phyloP scores from a whole-genome alignment of 164 flowering plant species.

The Stephania cephalantha region DNA sequence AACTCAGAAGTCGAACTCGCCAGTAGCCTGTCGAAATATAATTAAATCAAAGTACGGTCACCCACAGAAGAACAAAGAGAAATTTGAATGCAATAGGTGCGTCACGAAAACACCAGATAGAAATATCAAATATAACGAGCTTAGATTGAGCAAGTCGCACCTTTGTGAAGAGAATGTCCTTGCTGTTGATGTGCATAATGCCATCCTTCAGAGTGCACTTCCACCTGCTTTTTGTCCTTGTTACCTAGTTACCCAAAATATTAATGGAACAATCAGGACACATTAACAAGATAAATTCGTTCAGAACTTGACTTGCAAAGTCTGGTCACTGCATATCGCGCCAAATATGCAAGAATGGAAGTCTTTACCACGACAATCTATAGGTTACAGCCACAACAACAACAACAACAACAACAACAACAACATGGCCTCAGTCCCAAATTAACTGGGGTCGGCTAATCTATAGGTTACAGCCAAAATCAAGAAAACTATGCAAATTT shows the following conservation, averaged over 20 bases:
- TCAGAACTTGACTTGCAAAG: not conserved
- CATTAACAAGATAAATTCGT: not conserved
- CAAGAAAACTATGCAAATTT: no score
- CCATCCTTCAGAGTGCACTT: constrained; percentile 94
- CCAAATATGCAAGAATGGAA: not conserved
- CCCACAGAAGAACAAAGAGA: not conserved
- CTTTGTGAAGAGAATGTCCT: constrained; percentile 92
- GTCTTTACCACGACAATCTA: not conserved
- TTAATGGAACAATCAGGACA: not conserved
- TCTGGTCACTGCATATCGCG: not conserved
- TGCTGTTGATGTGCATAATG: constrained; percentile 79
- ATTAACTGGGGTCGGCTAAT: no score
- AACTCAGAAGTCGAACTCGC: constrained; percentile 82
- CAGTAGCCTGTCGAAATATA: constrained; percentile 51
- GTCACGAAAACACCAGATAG: not conserved
- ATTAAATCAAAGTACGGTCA: not conserved
- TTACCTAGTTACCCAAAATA: constrained; percentile 43
- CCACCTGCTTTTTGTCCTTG: constrained; percentile 96
- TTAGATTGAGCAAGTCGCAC: constrained; percentile 20
- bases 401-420: no score
- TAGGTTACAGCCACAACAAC: not conserved
- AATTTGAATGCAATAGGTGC: not conserved
- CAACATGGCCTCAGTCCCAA: no score
- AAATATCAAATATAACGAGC: not conserved
- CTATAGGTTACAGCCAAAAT: not conserved